phyloP scores from a whole-genome alignment of 768 basidiomycete species.

The Naganishia antarctica region DNA sequence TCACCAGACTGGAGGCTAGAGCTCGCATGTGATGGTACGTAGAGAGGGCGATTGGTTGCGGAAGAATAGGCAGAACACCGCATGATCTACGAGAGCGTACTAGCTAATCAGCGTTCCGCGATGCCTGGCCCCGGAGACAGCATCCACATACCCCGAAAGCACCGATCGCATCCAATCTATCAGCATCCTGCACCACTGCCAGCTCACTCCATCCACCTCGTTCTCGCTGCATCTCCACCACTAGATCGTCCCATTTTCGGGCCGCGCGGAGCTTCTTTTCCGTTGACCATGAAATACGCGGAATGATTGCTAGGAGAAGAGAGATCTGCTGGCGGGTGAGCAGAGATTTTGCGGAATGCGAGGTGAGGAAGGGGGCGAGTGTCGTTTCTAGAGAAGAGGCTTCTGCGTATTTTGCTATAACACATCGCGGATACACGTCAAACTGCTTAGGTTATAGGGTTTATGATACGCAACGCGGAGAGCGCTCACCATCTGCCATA shows the following conservation, averaged over 20 bases:
- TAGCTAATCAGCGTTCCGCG: no score
- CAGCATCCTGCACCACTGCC: slow-evolving; percentile 76
- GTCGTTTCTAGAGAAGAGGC: slow-evolving; percentile 29
- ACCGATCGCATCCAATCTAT: slow-evolving; percentile 72
- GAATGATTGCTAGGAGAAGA: slow-evolving; percentile 54
- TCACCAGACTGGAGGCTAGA: not conserved
- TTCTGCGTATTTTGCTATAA: slow-evolving; percentile 36
- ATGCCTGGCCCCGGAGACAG: no score
- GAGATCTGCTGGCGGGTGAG: slow-evolving; percentile 24
- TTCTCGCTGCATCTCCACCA: slow-evolving; percentile 30
- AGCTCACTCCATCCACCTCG: slow-evolving; percentile 66
- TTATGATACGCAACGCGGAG: no score
- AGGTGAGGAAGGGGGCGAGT: slow-evolving; percentile 28
- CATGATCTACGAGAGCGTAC: slow-evolving; percentile 67
- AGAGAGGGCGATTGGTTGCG: slow-evolving; percentile 53
- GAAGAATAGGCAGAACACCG: slow-evolving; percentile 65
- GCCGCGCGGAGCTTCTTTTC: slow-evolving; percentile 63
- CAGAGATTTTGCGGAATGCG: slow-evolving; percentile 8
- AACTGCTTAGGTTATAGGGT: no score
- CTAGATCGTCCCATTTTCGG: slow-evolving; percentile 54
- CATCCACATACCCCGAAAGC: slow-evolving; percentile 60
- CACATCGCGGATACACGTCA: no score
- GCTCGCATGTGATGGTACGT: slow-evolving; percentile 23
- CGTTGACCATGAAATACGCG: slow-evolving; percentile 78
- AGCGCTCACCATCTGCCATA: slow-evolving; percentile 68